Evolutionary conservation across 2,329 filamentous ascomycete genomes (phyloP).

Genomic region (Lasiodiplodia citricola): DNA sequence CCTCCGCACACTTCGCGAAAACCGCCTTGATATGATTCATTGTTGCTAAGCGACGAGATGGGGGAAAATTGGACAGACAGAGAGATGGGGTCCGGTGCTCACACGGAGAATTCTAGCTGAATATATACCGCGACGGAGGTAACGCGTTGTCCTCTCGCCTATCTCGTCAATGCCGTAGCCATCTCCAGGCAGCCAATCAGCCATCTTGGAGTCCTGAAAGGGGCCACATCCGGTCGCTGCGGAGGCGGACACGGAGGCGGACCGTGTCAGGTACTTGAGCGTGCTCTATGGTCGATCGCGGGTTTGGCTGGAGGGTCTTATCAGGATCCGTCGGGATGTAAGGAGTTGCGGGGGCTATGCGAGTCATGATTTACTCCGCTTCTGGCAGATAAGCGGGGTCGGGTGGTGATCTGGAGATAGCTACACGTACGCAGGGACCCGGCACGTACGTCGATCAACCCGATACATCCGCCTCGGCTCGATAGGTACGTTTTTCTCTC

Average conservation of each 20-base stretch:
- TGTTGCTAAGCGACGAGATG: not conserved
- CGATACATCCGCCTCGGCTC: not conserved
- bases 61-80: not conserved
- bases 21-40: conserved; percentile 19
- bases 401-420: conserved; percentile 16
- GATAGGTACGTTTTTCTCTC: not conserved
- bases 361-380: conserved; percentile 18
- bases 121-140: not conserved
- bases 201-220: not conserved
- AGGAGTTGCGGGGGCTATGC: not conserved
- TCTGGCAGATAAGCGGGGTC: conserved; percentile 8
- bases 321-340: conserved; percentile 7
- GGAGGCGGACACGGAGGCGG: conserved; percentile 21
- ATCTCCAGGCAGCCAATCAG: not conserved
- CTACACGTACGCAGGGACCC: conserved; percentile 11
- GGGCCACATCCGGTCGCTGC: not conserved
- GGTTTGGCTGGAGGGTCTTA: conserved; percentile 4
- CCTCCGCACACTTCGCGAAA: not conserved
- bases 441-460: not conserved
- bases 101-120: not conserved
- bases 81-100: not conserved
- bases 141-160: not conserved
- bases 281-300: not conserved
- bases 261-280: conserved; percentile 5
- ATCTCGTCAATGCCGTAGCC: not conserved